Base-by-base conservation (phyloP, 2,329 filamentous ascomycete genomes). In the Calonectria henricotiae region DNA sequence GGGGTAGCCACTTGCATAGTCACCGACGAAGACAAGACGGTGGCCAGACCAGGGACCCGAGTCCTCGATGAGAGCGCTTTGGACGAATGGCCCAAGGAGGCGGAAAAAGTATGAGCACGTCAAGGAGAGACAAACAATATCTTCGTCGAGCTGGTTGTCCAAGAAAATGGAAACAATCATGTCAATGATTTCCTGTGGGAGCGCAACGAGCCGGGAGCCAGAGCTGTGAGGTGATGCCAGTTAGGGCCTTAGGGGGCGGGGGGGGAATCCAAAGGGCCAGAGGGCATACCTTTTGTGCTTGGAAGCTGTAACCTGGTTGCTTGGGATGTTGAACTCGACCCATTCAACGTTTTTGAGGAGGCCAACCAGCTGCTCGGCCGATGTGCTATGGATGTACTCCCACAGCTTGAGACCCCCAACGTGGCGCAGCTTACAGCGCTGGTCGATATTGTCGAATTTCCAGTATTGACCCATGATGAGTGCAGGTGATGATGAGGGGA, bases 21-120 rank as follows among this genome's bases (percentile, higher is more conserved):
- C 39, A 2, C 64, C 49, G 7, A 65, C 44, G 17, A 72, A 62
- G 11, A 68, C 13, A 23, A 71, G 39, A 11, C 70, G 54, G 15
- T 66, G 46, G 6, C 46, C 46, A 15, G 54, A 12, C 71, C 70
- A 73, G 1, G 25, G 54, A 1, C 67, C 70, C 0, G 39, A 44
- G 6, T 73, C 67, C 1, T 30, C 9, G 0, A 30, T 11, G 5
- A 73, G 41, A 1, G 44, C 9, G 3, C 27, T 7, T 55, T 73
- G 70, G 15, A 72, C 30, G 5, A 27, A 35, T 1, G 6, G 5
- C 1, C 39, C 49, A 15, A 66, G n/a, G 3, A 72, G 61, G 2
- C 67, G 70, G 23, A 72, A 73, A 25, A 73, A 64, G 39, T 68
- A 73, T 5, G 25, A 20, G 43, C 58, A 68, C 1, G 64, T 72